These are phyloP conservation scores for Cochlearia excelsa DNA, from an alignment of 345 rosid genomes.

Conservation along the genomic window DNA sequence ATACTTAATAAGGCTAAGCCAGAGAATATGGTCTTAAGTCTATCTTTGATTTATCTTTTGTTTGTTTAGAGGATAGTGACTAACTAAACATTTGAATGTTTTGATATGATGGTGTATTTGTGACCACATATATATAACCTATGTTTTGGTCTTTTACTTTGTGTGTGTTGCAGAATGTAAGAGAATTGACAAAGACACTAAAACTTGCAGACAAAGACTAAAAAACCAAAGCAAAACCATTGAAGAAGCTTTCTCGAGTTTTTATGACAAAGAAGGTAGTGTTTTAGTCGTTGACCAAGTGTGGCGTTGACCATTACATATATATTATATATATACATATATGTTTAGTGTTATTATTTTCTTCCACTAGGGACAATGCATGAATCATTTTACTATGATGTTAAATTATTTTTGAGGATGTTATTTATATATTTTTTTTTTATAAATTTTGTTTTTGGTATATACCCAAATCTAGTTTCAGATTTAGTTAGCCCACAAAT, in stretches of 20 bases:
- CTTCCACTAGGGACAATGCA: conserved; percentile 31
- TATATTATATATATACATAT: conserved; percentile 17
- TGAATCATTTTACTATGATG: conserved; percentile 3
- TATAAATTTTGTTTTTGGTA: no score
- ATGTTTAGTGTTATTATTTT: conserved; percentile 26
- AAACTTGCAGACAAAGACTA: conserved; percentile 24
- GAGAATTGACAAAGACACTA: conserved; percentile 35
- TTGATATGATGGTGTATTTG: neutral
- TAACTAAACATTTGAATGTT: no score
- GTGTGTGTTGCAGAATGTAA: conserved; percentile 27
- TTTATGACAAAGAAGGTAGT: conserved; percentile 16
- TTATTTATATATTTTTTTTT: no score
- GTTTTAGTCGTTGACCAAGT: conserved; percentile 12
- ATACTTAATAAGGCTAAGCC: neutral
- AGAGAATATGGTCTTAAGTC: neutral
- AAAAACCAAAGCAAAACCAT: conserved; percentile 16
- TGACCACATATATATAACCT: neutral
- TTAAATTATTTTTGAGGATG: conserved; percentile 3
- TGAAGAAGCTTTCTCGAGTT: conserved; percentile 2
- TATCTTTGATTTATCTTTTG: neutral
- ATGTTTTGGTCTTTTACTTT: neutral
- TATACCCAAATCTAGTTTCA: no score
- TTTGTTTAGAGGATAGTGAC: neutral
- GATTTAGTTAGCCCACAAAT: no score
- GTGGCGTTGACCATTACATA: conserved; percentile 20